A percentile compares a stretch with the other conserved stretches of the same genome.
Conservation (phyloP, 2,329 filamentous ascomycete genomes). For the Colletotrichum spinosum region DNA sequence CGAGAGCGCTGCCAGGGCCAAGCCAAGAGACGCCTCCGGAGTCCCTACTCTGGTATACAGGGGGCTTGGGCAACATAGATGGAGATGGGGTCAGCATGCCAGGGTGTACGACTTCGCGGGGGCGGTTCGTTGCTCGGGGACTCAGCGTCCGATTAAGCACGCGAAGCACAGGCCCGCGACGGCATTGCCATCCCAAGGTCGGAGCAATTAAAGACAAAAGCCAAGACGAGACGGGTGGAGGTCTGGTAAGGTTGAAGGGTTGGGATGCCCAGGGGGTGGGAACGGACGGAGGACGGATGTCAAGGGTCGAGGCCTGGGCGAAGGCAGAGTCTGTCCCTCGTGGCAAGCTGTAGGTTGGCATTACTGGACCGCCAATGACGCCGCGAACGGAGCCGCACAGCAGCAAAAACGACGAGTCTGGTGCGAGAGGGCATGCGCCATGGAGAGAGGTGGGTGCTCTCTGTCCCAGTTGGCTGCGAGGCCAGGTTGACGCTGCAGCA, state of each 20-base stretch:
- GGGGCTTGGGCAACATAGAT: slow-evolving; percentile 7
- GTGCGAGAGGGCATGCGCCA: slow-evolving; percentile 4
- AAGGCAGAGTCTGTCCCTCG: not conserved
- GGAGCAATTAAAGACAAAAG: slow-evolving; percentile 36
- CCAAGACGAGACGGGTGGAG: slow-evolving; percentile 37
- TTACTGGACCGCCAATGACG: slow-evolving; percentile 2
- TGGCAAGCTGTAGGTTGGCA: not conserved
- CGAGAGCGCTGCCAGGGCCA: slow-evolving; percentile 23
- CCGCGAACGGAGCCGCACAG: slow-evolving; percentile 26
- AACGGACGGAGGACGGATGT: slow-evolving; percentile 29
- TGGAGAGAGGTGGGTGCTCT: not conserved
- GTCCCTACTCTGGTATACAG: slow-evolving; percentile 14
- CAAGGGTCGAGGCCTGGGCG: slow-evolving; percentile 31
- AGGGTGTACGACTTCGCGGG: slow-evolving; percentile 14
- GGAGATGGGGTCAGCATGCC: slow-evolving; percentile 10
- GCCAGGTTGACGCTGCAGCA: slow-evolving; percentile 7
- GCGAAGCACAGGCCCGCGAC: slow-evolving; percentile 38
- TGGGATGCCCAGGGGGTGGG: slow-evolving; percentile 24
- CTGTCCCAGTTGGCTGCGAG: slow-evolving; percentile 13
- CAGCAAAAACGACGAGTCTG: not conserved
- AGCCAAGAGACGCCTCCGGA: slow-evolving; percentile 25
- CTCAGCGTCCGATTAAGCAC: slow-evolving; percentile 37
- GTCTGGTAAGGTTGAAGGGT: slow-evolving; percentile 15
- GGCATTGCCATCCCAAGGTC: slow-evolving; percentile 41
- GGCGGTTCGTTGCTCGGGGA: slow-evolving; percentile 33